phyloP scores from a whole-genome alignment of 768 basidiomycete species.

The Serendipita indica region DNA sequence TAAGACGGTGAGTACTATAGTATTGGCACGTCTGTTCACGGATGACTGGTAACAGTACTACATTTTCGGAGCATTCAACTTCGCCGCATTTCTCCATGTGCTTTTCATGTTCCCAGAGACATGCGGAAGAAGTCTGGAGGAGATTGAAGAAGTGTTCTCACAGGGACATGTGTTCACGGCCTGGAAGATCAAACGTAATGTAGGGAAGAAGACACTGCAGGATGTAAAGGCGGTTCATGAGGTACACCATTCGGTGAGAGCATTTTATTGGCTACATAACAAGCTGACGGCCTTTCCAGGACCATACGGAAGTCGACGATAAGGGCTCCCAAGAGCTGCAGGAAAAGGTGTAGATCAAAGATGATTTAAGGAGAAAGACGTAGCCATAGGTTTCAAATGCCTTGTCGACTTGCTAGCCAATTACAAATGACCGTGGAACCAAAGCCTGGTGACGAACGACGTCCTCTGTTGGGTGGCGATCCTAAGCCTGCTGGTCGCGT shows the following conservation, averaged over 20 bases:
- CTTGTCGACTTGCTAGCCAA: too few relatives aligned
- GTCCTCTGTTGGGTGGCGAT: too few relatives aligned
- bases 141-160: conserved; percentile 63
- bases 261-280: too few relatives aligned
- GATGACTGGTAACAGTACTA: not conserved
- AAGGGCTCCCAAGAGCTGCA: not conserved
- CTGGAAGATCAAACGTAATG: conserved; percentile 31
- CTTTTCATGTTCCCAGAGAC: conserved; percentile 75
- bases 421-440: too few relatives aligned
- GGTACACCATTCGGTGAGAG: too few relatives aligned
- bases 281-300: not conserved
- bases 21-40: not conserved
- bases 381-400: too few relatives aligned
- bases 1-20: conserved; percentile 32
- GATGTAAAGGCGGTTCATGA: not conserved
- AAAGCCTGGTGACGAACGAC: too few relatives aligned
- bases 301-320: not conserved
- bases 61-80: conserved; percentile 39
- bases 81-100: conserved; percentile 53
- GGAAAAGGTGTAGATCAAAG: not conserved
- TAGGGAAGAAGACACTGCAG: conserved; percentile 14
- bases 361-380: not conserved
- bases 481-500: too few relatives aligned
- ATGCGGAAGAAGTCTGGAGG: conserved; percentile 55
- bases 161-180: conserved; percentile 55